A percentile compares a stretch with the other conserved stretches of the same genome.
These are phyloP conservation scores for Spironucleus salmonicida DNA, from an alignment of 208 protist species.

Conservation along the genomic window DNA sequence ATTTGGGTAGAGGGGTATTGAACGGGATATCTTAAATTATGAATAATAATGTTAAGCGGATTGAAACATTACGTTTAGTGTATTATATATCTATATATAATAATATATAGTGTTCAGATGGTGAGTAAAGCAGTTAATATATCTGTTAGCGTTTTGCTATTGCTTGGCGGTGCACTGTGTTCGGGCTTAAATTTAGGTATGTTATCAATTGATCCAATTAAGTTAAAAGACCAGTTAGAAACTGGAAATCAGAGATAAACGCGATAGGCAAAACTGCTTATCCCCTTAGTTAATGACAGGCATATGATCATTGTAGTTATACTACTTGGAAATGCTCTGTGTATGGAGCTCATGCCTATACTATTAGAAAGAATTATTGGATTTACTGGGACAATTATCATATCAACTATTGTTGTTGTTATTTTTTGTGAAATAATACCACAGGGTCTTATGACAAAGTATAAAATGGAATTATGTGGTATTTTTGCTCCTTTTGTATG, in stretches of 20 bases:
- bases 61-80: no score
- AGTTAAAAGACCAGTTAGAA: not conserved
- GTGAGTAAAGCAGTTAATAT: no score
- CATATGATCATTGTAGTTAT: not conserved
- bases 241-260: not conserved
- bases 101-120: no score
- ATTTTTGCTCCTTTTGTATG: constrained; percentile 51
- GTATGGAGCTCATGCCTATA: constrained; percentile 46
- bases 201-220: not conserved
- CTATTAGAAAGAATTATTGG: constrained; percentile 53
- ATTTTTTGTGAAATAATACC: constrained; percentile 59
- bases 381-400: constrained; percentile 47
- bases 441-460: constrained; percentile 54
- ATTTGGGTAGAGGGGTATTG: no score
- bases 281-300: not conserved
- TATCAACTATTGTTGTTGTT: constrained; percentile 52
- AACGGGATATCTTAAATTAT: no score
- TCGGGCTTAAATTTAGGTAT: constrained; percentile 17
- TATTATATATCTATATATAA: no score
- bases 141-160: no score
- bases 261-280: not conserved
- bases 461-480: constrained; percentile 50
- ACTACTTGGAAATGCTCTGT: constrained; percentile 9
- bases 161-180: not conserved
- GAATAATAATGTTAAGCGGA: no score